Evolutionary conservation across 306 rosid species (phyloP).

Genomic region (Corylus heterophylla): DNA sequence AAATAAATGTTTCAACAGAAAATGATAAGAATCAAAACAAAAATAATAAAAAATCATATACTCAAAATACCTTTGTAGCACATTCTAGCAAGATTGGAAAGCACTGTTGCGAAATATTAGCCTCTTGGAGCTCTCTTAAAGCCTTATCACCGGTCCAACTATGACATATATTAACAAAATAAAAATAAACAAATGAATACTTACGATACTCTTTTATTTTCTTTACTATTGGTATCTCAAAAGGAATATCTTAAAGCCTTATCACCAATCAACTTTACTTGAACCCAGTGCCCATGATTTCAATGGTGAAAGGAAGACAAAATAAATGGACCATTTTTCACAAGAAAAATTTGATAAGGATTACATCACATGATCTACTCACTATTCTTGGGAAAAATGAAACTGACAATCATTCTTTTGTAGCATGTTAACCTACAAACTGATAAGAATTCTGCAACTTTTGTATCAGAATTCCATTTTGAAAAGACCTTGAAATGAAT

Average conservation of each 20-base stretch:
- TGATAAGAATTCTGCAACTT: too few relatives aligned
- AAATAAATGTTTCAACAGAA: slow-evolving; percentile 23
- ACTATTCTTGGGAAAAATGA: not conserved
- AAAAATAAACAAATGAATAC: not conserved
- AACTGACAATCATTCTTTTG: too few relatives aligned
- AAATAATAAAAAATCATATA: slow-evolving; percentile 13
- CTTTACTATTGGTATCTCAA: not conserved
- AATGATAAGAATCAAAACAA: slow-evolving; percentile 21
- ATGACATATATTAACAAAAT: slow-evolving; percentile 18
- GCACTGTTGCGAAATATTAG: slow-evolving; percentile 77
- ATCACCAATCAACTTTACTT: not conserved
- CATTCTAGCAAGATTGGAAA: slow-evolving; percentile 86
- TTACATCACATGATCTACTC: not conserved
- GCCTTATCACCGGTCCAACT: slow-evolving; percentile 98
- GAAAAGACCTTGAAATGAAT: slow-evolving; percentile 1
- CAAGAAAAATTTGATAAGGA: not conserved
- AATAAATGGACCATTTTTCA: not conserved
- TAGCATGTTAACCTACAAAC: not conserved
- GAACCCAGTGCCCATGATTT: not conserved
- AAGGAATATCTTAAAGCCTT: not conserved
- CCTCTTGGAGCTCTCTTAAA: slow-evolving; percentile 78
- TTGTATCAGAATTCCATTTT: not conserved
- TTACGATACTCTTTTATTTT: not conserved
- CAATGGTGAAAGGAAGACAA: not conserved
- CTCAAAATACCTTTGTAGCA: slow-evolving; percentile 69